These are phyloP conservation scores for Sporothrix humicola DNA, from an alignment of 2,329 filamentous ascomycete species.

Conservation along the genomic window DNA sequence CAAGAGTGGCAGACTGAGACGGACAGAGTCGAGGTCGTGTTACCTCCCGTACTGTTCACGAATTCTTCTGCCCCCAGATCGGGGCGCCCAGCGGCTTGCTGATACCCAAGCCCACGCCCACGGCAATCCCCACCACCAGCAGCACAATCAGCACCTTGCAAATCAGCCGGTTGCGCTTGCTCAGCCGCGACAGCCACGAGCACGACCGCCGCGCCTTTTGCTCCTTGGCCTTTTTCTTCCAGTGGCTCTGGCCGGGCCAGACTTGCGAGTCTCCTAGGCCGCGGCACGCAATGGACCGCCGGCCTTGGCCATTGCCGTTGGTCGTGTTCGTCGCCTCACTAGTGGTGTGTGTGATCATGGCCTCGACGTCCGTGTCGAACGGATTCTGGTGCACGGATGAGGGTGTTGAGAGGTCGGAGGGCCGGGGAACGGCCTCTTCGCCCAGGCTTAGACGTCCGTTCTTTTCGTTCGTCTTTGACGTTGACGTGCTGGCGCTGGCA, in stretches of 20 bases:
- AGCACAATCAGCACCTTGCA: slow-evolving; percentile 60
- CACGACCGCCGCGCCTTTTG: slow-evolving; percentile 60
- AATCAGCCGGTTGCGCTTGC: slow-evolving; percentile 59
- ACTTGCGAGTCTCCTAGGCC: slow-evolving; percentile 58
- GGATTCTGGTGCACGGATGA: slow-evolving; percentile 54
- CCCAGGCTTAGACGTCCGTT: background rate
- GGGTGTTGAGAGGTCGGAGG: slow-evolving; percentile 52
- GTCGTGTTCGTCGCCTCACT: slow-evolving; percentile 45
- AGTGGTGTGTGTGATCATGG: slow-evolving; percentile 50
- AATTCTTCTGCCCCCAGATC: slow-evolving; percentile 53
- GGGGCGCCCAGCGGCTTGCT: slow-evolving; percentile 65
- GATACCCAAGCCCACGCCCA: slow-evolving; percentile 64
- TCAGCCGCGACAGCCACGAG: slow-evolving; percentile 59
- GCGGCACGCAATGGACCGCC: slow-evolving; percentile 42
- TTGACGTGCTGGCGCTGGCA: slow-evolving; percentile 37
- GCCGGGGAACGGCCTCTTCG: slow-evolving; percentile 33
- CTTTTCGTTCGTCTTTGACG: slow-evolving; percentile 3
- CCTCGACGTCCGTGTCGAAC: slow-evolving; percentile 65
- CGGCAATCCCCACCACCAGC: slow-evolving; percentile 59
- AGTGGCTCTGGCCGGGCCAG: slow-evolving; percentile 66
- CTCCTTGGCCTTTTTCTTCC: slow-evolving; percentile 64
- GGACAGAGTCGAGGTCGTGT: background rate
- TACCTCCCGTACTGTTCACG: background rate
- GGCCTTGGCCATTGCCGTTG: background rate
- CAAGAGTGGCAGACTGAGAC: slow-evolving; percentile 3